Evolutionary conservation across 2,329 filamentous ascomycete genomes (phyloP), one percentile per base, ranked within the genome.

Genomic region (Talaromyces sp.): DNA sequence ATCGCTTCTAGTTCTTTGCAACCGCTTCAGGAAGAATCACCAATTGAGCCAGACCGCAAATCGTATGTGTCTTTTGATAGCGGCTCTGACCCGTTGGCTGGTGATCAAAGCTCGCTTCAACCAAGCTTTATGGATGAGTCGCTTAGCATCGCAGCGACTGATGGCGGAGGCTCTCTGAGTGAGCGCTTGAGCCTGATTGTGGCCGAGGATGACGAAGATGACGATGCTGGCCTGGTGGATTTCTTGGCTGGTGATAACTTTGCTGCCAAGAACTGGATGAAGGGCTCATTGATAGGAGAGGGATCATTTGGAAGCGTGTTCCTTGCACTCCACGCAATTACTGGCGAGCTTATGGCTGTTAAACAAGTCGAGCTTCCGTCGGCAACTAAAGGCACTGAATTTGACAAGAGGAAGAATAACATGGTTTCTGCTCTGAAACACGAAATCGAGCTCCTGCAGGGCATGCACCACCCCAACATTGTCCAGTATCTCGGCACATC

Each of bases 211-310:
- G 92, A 92, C 35, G 93, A 97, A 72, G 94, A 96, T 68, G 86
- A 87, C 7, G 93, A 97, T 68, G 90, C 92, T 70, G 92, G 94
- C 68, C 82, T 97, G 24, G 86, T 89, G 67, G 92, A 92, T 70
- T 97, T 97, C 81, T 82, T 97, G 46, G 87, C 91, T 35, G 91
- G 91, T 65, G 91, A 97, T 71, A 95, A 91, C 9, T 97, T 94
- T 87, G 92, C 95, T 65, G 92, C 96, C 64, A 90, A 93, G 79
- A 96, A 96, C 75, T 99, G 95, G 90, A 97, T 99, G 92, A 97
- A 97, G 80, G 94, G 94, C 70, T 92, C 93, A 32, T 82, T 97
- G 64, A 99, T 99, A 66, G 94, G 94, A 32, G 92, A 97, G 76
- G 94, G 94, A 64, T 97, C 92, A 4, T 99, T 99, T 70, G 94